Evolutionary conservation across 805 yeast genomes (phyloP), one percentile per base, ranked within the genome.

Genomic region (Suhomyces prunicola): DNA sequence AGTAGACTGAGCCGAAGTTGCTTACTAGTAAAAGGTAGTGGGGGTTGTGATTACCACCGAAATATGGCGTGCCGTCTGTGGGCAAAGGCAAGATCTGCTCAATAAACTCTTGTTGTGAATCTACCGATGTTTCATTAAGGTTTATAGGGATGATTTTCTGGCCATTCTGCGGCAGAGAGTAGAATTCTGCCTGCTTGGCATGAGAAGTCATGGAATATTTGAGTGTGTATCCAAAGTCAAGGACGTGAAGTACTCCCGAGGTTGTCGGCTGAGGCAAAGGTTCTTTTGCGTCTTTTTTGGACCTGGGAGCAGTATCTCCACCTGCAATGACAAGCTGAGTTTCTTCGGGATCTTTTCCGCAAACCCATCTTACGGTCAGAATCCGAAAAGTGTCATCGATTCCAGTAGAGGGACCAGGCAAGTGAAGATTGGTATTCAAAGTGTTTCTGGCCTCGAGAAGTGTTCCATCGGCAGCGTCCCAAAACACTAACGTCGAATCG

Each of bases 381-480:
- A 88, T 82, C 4, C 72, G 72, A 1, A 81, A 64, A 33, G 50
- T 50, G 4, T 58, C 60, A 2, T 39, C 48, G 2, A 47, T 39
- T 0, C 54, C 50, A 8, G 60, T 61, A 7, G 61, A 54, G 1
- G 74, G 67, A 0, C 78, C 78, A 3, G 87, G 85, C 19, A 69
- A 64, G 61, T 89, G 86, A 7, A 90, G 81, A 51, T 83, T 80
- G 2, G 83, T 74, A 48, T 88, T 96, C 55, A 80, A 79, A 4
- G 87, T 55, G 1, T 88, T 80, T 59, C 97, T 79, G 0, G 97
- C 94, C 50, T 85, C 85, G 12, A 94, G 73, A 44, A 84, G 70
- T 13, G 82, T 81, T 0, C 96, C 97, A 36, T 85, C 85, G 31
- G 84, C 78, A 1, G 90, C 87, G 68, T 94, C 99, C 97, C 98